Conservation (phyloP, 2,329 filamentous ascomycete genomes). For the Fusarium chlamydosporum region DNA sequence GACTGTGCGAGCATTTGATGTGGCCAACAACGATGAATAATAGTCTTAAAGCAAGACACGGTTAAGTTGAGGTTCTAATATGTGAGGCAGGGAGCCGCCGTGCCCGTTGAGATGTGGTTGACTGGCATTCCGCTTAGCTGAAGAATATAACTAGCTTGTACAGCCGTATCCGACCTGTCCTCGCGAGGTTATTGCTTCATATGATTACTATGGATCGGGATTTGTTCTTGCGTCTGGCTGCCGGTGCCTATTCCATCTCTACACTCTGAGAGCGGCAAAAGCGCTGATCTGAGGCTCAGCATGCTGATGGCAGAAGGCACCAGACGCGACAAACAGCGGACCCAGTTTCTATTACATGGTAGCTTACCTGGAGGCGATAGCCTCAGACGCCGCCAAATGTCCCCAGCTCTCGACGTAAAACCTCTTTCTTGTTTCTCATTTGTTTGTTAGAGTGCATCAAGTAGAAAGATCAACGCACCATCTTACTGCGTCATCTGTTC, state of each 20-base stretch:
- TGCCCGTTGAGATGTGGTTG: conserved; percentile 43
- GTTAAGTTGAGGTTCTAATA: neutral
- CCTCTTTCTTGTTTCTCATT: conserved; percentile 18
- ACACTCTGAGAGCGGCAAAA: neutral
- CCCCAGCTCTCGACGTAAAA: conserved; percentile 16
- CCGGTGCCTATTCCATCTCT: neutral
- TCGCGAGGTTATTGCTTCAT: conserved; percentile 1
- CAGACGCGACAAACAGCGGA: neutral
- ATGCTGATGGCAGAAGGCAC: neutral
- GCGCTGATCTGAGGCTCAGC: neutral
- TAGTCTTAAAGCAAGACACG: neutral
- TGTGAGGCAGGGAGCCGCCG: conserved; percentile 41
- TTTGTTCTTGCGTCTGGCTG: neutral
- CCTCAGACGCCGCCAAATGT: conserved; percentile 32
- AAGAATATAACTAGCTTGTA: conserved; percentile 34
- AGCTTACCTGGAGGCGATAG: conserved; percentile 27
- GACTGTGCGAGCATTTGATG: neutral
- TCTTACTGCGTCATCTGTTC: neutral
- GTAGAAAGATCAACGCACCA: neutral
- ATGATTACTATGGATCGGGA: neutral
- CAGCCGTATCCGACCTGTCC: conserved; percentile 13
- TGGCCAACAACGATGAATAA: too few relatives aligned
- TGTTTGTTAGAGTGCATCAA: conserved; percentile 2
- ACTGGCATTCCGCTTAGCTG: conserved; percentile 30
- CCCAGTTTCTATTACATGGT: neutral